These are phyloP conservation scores for Carpinus viminea DNA, from an alignment of 306 rosid species.

Conservation along the genomic window DNA sequence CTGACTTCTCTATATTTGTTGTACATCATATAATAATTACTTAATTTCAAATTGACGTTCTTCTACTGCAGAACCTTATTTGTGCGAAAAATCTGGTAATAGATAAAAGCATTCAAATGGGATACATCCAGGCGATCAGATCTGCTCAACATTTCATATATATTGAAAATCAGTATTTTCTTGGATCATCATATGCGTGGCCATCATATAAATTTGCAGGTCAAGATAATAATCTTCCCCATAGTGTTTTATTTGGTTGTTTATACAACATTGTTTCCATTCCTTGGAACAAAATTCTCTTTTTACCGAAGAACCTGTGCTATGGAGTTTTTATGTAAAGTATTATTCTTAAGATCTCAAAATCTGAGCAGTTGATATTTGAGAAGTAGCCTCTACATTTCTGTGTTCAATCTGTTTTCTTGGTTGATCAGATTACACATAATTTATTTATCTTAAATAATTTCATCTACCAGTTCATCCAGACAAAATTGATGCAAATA, in stretches of 20 bases:
- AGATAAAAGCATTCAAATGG: slow-evolving; percentile 93
- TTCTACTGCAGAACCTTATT: slow-evolving; percentile 73
- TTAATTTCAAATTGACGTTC: slow-evolving; percentile 26
- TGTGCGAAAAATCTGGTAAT: slow-evolving; percentile 66
- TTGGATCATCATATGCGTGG: slow-evolving; percentile 96
- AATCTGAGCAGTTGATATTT: neutral
- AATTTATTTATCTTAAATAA: neutral
- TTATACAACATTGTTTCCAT: slow-evolving; percentile 16
- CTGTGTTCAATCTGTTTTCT: neutral
- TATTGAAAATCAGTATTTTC: slow-evolving; percentile 91
- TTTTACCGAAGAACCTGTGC: neutral
- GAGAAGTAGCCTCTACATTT: neutral
- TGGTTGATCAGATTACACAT: neutral
- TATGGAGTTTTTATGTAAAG: slow-evolving; percentile 10
- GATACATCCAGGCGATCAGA: slow-evolving; percentile 92
- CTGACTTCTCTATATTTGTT: slow-evolving; percentile 17
- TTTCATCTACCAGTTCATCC: neutral
- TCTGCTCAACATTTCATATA: slow-evolving; percentile 93
- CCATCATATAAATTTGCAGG: slow-evolving; percentile 83
- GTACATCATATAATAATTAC: slow-evolving; percentile 7
- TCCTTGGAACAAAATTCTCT: neutral
- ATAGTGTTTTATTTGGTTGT: slow-evolving; percentile 17
- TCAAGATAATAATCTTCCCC: slow-evolving; percentile 32
- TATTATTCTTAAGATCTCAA: slow-evolving; percentile 4
- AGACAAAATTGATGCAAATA: neutral